A percentile compares a stretch with the other conserved stretches of the same genome.
Conservation (phyloP, 2,329 filamentous ascomycete genomes). For the Helotiales sp. region DNA sequence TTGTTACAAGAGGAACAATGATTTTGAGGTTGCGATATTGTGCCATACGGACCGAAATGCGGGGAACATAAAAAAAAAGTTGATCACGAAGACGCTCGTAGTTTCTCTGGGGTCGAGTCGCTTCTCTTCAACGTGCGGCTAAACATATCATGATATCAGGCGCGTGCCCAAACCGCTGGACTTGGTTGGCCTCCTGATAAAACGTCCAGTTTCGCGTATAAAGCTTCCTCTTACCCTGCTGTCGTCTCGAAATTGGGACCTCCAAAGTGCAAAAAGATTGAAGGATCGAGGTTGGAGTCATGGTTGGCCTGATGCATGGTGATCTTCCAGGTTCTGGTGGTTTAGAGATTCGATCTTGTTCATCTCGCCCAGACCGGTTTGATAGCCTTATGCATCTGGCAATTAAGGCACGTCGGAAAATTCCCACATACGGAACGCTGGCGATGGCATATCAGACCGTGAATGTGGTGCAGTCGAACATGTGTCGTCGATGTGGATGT, state of each 20-base stretch:
- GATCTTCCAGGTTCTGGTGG: neutral
- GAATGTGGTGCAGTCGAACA: neutral
- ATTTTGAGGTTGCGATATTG: neutral
- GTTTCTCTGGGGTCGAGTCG: neutral
- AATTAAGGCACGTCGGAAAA: neutral
- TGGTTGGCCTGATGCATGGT: neutral
- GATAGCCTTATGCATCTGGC: neutral
- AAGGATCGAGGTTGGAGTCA: neutral
- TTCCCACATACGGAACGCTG: neutral
- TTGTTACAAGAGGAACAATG: neutral
- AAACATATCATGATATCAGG: conserved; percentile 8
- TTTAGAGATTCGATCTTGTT: neutral
- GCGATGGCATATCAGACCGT: neutral
- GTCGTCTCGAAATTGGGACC: neutral
- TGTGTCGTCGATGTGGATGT: neutral
- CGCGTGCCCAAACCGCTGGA: conserved; percentile 3
- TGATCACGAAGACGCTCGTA: neutral
- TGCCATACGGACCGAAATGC: conserved; percentile 11
- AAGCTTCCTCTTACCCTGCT: neutral
- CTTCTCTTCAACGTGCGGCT: conserved; percentile 6
- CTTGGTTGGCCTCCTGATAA: conserved; percentile 2
- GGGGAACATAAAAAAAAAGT: conserved; percentile 14
- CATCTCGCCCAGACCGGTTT: neutral
- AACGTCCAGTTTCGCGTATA: conserved; percentile 6
- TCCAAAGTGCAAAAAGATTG: neutral